A percentile compares a stretch with the other conserved stretches of the same genome.
These are phyloP conservation scores for Fusarium guadeloupense DNA, from an alignment of 2,329 filamentous ascomycete genomes.

Conservation along the genomic window DNA sequence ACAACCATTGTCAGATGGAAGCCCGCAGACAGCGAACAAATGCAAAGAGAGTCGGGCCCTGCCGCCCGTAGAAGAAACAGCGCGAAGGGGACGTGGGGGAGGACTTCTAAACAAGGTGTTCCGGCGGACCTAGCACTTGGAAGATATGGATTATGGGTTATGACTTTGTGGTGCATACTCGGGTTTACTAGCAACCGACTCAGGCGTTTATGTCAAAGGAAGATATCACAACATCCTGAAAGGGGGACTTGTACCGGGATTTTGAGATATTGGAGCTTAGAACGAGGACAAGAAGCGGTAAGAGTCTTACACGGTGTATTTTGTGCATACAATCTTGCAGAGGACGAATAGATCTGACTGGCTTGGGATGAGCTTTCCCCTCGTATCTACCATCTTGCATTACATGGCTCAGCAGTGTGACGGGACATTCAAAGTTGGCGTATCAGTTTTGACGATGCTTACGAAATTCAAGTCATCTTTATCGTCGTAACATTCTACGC, in stretches of 20 bases:
- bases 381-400: neutral
- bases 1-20: conserved; percentile 27
- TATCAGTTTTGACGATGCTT: neutral
- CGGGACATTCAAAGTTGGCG: neutral
- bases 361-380: neutral
- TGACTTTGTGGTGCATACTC: conserved; percentile 6
- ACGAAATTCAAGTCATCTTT: neutral
- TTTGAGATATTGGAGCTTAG: neutral
- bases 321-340: neutral
- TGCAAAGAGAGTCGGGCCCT: conserved; percentile 34
- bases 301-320: neutral
- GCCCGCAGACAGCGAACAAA: conserved; percentile 28
- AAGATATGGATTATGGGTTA: neutral
- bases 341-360: neutral
- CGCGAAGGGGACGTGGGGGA: conserved; percentile 43
- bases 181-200: neutral
- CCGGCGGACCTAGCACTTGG: conserved; percentile 38
- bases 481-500: conserved; percentile 4
- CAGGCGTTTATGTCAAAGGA: conserved; percentile 4
- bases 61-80: conserved; percentile 30
- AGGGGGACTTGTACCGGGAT: neutral
- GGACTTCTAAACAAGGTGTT: conserved; percentile 51
- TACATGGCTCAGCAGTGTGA: neutral
- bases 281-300: neutral
- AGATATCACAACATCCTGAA: neutral